Evolutionary conservation across 1,139 yeast species (phyloP).

Genomic region (Pichia sp.): DNA sequence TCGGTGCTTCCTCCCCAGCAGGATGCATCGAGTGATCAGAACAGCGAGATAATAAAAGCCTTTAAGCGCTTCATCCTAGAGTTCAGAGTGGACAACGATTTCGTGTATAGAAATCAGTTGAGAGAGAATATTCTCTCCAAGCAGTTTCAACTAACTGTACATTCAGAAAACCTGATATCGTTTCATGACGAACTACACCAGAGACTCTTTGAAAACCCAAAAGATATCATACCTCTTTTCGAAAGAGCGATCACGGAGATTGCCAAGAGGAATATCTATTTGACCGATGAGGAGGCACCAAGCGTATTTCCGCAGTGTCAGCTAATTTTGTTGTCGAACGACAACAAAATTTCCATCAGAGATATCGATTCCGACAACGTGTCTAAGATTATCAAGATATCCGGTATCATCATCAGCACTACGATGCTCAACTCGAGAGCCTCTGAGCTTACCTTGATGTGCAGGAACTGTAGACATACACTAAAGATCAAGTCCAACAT

Average conservation of each 20-base stretch:
- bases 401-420: slow-evolving; percentile 91
- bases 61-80: slow-evolving; percentile 81
- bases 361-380: slow-evolving; percentile 84
- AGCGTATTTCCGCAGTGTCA: slow-evolving; percentile 75
- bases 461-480: slow-evolving; percentile 84
- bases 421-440: slow-evolving; percentile 89
- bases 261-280: slow-evolving; percentile 72
- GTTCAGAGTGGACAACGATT: slow-evolving; percentile 77
- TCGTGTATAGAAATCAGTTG: slow-evolving; percentile 86
- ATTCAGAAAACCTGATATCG: slow-evolving; percentile 80
- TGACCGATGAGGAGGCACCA: slow-evolving; percentile 54
- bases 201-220: slow-evolving; percentile 78
- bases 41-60: slow-evolving; percentile 72
- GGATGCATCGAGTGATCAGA: slow-evolving; percentile 57
- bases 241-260: slow-evolving; percentile 88
- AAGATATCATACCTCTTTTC: slow-evolving; percentile 83
- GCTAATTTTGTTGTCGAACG: slow-evolving; percentile 68
- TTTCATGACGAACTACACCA: slow-evolving; percentile 88
- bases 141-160: slow-evolving; percentile 68
- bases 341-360: slow-evolving; percentile 71
- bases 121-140: slow-evolving; percentile 81
- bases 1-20: slow-evolving; percentile 79
- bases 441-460: slow-evolving; percentile 75
- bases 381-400: slow-evolving; percentile 81
- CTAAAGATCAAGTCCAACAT: slow-evolving; percentile 60